Evolutionary conservation across 495 filamentous ascomycete genomes (phyloP), one percentile per base, ranked within the genome.

Genomic region (Glonium stellatum): DNA sequence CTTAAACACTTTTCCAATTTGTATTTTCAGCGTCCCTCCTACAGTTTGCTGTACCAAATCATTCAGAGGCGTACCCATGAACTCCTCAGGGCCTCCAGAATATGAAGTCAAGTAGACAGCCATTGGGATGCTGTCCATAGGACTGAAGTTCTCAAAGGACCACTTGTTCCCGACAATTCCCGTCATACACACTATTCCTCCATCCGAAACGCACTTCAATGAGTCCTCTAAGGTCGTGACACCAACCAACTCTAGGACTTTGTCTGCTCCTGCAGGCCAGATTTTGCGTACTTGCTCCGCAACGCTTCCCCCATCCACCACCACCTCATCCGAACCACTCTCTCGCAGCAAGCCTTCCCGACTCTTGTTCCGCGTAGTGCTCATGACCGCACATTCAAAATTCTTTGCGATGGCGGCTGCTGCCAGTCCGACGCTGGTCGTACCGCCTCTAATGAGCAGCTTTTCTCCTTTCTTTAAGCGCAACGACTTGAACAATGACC

Each of bases 111-210:
- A 66, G 59, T 71, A 72, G 1, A 77, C 73, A 35, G 70, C 67
- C 1, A 67, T 75, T 1, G 77, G 77, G 36, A 82, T 75, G 13
- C 65, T 44, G 8, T 69, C 73, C 75, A 80, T 78, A 0, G 78
- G 78, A 58, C 66, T 71, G 54, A 80, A 77, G 5, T 76, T 67
- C 6, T 76, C 69, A 34, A 77, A 59, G 12, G 59, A 54, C 78
- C 79, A 81, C 50, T 73, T 67, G 47, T 79, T 77, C 1, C 78
- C 78, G 31, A 79, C 75, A 27, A 82, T 80, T 1, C 78, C 80
- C 0, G 76, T 73, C 72, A 80, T 72, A 67, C 75, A 80, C 4
- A 80, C 74, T 54, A 82, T 47, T 3, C 76, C 78, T n/a, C n/a
- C n/a, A n/a, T n/a, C n/a, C n/a, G n/a, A n/a, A n/a, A n/a, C n/a